Conservation (phyloP, 2,329 filamentous ascomycete genomes). For the Immersiporthe knoxdaviesiana region DNA sequence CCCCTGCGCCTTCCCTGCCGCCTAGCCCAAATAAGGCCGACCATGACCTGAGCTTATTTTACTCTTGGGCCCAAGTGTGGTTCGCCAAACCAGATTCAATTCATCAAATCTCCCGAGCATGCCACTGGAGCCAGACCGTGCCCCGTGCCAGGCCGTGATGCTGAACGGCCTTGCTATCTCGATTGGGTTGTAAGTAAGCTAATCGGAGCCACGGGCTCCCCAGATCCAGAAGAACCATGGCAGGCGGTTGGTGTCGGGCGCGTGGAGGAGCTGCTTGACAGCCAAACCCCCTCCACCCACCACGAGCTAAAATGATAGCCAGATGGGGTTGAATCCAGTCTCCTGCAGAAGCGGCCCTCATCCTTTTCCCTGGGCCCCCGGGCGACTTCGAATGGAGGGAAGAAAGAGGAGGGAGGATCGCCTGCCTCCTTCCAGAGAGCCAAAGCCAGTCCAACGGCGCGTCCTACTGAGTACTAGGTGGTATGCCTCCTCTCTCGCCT, state of each 20-base stretch:
- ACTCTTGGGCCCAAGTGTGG: conserved; percentile 12
- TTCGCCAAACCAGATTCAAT: conserved; percentile 20
- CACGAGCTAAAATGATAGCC: conserved; percentile 21
- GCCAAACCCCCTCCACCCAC: conserved; percentile 20
- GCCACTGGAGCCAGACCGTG: conserved; percentile 21
- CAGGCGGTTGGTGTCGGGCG: conserved; percentile 17
- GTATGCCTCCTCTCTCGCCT: neutral
- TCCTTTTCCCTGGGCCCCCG: conserved; percentile 6
- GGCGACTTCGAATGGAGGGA: conserved; percentile 16
- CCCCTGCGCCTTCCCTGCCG: neutral
- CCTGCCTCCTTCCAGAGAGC: conserved; percentile 17
- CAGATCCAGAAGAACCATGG: conserved; percentile 3
- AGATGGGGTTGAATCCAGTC: conserved; percentile 19
- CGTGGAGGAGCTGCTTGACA: conserved; percentile 16
- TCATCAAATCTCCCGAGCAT: conserved; percentile 29
- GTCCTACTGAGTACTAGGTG: too few species aligned
- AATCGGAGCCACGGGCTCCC: conserved; percentile 9
- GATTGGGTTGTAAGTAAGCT: conserved; percentile 22
- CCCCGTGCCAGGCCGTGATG: neutral
- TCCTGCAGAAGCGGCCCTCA: conserved; percentile 21
- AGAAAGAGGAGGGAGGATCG: neutral
- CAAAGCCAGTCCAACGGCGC: neutral
- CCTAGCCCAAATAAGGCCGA: conserved; percentile 16
- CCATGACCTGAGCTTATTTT: conserved; percentile 18
- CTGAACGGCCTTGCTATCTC: conserved; percentile 16